Evolutionary conservation across 192 early-diverging fungal species (phyloP), one percentile per base, ranked within the genome.

Genomic region (Chytriomyces hyalinus): DNA sequence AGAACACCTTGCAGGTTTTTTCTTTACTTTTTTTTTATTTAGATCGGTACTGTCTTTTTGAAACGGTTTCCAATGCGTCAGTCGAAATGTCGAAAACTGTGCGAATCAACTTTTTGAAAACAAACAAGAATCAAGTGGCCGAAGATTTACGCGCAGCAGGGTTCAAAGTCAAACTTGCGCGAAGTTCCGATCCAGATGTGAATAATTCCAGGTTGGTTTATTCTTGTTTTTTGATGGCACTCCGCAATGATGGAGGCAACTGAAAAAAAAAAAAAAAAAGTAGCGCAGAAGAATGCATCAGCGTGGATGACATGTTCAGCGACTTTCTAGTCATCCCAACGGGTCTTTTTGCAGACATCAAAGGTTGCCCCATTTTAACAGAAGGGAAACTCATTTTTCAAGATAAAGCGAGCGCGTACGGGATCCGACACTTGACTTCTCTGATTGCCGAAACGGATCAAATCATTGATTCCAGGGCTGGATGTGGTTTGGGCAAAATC

Each of bases 61-160:
- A 45, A 71, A 26, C 57, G 47, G 17, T 49, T 28, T 69, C 2
- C 36, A 9, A 15, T 51, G 15, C 43, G n/a, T 1, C 64, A 86
- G 84, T 81, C 28, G 87, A 88, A 49, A 89, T 95, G 66, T 93
- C 93, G 47, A 90, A 96, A 64, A 93, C 93, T 80, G 87, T 93
- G 28, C 89, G 96, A 1, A 90, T 97, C 4, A 98, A 97, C 78
- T 73, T 85, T 57, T 82, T 94, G 36, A 90, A 88, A 69, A 87
- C 87, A 20, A 90, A 88, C 0, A 84, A 91, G 44, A 86, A 93
- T 6, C 78, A 88, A 20, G 87, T 92, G 4, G 82, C 92, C 10
- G 80, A 89, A 26, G 81, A 83, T 28, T 89, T 96, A 49, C 49
- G 48, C 53, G 24, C 64, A 36, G 60, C 71, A 17, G 84, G 84